Evolutionary conservation across 805 yeast species (phyloP).

Genomic region (Wickerhamomyces subpelliculosus): DNA sequence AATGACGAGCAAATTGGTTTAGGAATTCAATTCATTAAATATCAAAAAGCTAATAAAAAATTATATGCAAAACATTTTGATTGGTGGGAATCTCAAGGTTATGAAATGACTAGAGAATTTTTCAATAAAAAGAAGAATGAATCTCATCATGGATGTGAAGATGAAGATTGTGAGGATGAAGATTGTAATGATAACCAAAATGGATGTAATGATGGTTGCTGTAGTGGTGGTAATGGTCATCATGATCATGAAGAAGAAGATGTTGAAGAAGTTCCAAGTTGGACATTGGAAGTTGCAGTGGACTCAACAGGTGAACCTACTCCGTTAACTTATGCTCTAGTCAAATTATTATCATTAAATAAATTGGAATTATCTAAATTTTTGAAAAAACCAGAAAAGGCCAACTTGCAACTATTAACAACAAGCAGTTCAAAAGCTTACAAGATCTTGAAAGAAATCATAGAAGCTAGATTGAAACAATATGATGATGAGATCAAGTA

Average conservation of each 20-base stretch:
- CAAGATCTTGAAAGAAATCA: conserved; percentile 13
- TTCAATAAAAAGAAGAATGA: conserved; percentile 7
- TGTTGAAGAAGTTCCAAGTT: conserved; percentile 24
- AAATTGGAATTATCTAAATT: conserved; percentile 22
- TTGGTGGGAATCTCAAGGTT: conserved; percentile 46
- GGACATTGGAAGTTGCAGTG: conserved; percentile 40
- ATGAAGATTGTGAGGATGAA: conserved; percentile 3
- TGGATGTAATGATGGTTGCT: conserved; percentile 1
- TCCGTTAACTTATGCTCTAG: conserved; percentile 35
- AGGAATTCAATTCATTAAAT: conserved; percentile 40
- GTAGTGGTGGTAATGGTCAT: conserved; percentile 9
- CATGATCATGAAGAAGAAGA: conserved; percentile 14
- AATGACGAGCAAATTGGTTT: conserved; percentile 50
- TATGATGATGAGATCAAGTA: conserved; percentile 7
- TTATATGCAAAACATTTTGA: conserved; percentile 31
- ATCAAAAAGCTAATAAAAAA: conserved; percentile 24
- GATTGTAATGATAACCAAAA: conserved; percentile 12
- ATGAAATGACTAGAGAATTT: conserved; percentile 21
- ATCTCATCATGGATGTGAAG: conserved; percentile 12
- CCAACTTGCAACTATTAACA: conserved; percentile 11
- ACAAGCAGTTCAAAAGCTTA: conserved; percentile 12
- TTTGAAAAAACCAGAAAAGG: conserved; percentile 11
- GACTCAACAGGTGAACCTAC: conserved; percentile 37
- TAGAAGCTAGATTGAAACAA: conserved; percentile 10
- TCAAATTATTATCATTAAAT: conserved; percentile 27